Evolutionary conservation across 2,329 filamentous ascomycete species (phyloP).

Genomic region (Plenodomus tracheiphilus): DNA sequence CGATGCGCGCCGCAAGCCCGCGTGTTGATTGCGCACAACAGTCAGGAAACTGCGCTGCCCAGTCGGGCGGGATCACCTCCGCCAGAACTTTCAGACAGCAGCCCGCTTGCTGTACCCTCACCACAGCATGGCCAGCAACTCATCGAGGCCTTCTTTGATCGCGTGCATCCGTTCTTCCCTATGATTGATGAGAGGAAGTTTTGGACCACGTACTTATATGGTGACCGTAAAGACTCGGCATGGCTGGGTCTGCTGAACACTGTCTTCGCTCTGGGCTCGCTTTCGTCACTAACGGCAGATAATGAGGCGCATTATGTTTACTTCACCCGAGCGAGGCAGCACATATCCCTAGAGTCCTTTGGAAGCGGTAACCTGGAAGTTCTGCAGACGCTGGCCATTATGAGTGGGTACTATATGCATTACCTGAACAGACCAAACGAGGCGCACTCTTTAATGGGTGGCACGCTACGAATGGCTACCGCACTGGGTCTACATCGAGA

Average conservation of each 20-base stretch:
- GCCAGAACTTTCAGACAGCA: constrained; percentile 37
- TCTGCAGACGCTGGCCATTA: constrained; percentile 70
- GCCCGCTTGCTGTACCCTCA: constrained; percentile 54
- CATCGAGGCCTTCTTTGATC: constrained; percentile 76
- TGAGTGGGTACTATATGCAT: constrained; percentile 77
- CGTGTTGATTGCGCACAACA: constrained; percentile 51
- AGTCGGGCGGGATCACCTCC: constrained; percentile 44
- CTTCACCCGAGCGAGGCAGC: constrained; percentile 68
- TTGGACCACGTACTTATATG: constrained; percentile 65
- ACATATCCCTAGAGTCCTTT: constrained; percentile 68
- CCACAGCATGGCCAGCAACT: constrained; percentile 68
- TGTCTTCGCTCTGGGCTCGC: constrained; percentile 75
- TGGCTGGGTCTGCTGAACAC: constrained; percentile 77
- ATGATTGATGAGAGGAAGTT: constrained; percentile 75
- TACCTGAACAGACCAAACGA: constrained; percentile 78
- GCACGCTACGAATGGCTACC: constrained; percentile 73
- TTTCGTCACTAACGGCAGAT: constrained; percentile 64
- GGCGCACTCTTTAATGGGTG: constrained; percentile 72
- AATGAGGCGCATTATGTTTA: constrained; percentile 71
- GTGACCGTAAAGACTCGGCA: constrained; percentile 65
- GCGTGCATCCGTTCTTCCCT: constrained; percentile 71
- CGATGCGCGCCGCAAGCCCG: constrained; percentile 57
- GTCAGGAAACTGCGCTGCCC: constrained; percentile 41
- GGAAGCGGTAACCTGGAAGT: constrained; percentile 74
- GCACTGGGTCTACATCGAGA: constrained; percentile 73